phyloP scores from a whole-genome alignment of 176 grass and related monocot genomes.

The Triticum monococcum region DNA sequence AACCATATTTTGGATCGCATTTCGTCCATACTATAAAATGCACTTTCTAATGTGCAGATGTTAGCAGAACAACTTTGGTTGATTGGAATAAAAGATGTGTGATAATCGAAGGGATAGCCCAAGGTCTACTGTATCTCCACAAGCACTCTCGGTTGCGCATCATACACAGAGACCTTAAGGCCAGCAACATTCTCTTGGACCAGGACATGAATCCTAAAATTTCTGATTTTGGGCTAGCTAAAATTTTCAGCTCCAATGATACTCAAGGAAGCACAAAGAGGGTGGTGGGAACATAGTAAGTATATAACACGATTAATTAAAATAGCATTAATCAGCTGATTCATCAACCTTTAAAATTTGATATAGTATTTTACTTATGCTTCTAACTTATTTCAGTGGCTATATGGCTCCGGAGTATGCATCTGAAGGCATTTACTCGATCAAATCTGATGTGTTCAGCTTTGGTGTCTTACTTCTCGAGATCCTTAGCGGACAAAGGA shows the following conservation, averaged over 20 bases:
- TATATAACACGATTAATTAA: neutral
- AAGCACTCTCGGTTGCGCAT: slow-evolving; percentile 27
- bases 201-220: slow-evolving; percentile 37
- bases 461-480: neutral
- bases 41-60: slow-evolving; percentile 2
- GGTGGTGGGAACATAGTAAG: slow-evolving; percentile 43
- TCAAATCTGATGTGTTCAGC: neutral
- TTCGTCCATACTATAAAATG: neutral
- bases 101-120: slow-evolving; percentile 31
- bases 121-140: slow-evolving; percentile 45
- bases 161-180: slow-evolving; percentile 35
- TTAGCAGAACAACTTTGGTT: neutral
- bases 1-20: neutral
- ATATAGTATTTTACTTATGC: neutral
- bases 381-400: neutral
- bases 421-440: neutral
- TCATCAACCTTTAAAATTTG: neutral
- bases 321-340: neutral
- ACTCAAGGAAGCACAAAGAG: slow-evolving; percentile 35
- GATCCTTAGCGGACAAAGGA: neutral
- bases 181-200: slow-evolving; percentile 45
- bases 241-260: slow-evolving; percentile 31
- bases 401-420: neutral
- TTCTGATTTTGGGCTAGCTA: slow-evolving; percentile 40
- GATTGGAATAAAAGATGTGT: slow-evolving; percentile 18